Evolutionary conservation across 495 filamentous ascomycete species (phyloP), one percentile per base, ranked within the genome.

Genomic region (Penicillium bovifimosum): DNA sequence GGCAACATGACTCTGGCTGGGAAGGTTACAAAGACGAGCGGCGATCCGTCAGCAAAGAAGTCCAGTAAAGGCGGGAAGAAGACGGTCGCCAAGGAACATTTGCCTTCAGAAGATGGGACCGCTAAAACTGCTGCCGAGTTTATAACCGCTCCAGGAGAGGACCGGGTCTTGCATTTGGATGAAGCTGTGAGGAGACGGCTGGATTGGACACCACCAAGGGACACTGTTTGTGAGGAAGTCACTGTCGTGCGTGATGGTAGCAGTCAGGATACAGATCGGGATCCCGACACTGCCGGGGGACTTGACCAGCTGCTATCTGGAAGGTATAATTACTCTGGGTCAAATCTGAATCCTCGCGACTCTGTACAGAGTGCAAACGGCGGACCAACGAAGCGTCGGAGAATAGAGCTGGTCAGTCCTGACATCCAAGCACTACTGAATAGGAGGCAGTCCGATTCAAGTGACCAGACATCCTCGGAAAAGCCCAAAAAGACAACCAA

Each of bases 121-220:
- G 32, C 34, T 16, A 28, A 36, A 42, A 28, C 33, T 26, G 33
- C 20, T 46, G 18, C 24, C 9, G 48, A 17, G 6, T 52, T 36
- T 18, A 26, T 40, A 1, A 48, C 47, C 36, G 52, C 61, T 17
- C 50, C 59, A 49, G 56, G 52, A 7, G 44, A 58, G 17, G 58
- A 67, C 36, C 63, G 60, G 24, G 35, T 55, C 1, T 39, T 74
- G 26, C 57, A 69, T 18, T 39, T 76, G 36, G 69, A 72, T 8
- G 59, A 60, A 16, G 72, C 72, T 14, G 47, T 63, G 58, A 66
- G 64, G 43, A 62, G 74, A 41, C 64, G 72, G 26, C 20, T 68
- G 46, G 68, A 77, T 52, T 77, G 74, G 74, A 77, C 74, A n/a
- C 74, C 74, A 9, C 67, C 67, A 10, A 65, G 61, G 32, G 53